Conservation (phyloP, 2,329 filamentous ascomycete genomes). For the Cephalotrichum gorgonifer region DNA sequence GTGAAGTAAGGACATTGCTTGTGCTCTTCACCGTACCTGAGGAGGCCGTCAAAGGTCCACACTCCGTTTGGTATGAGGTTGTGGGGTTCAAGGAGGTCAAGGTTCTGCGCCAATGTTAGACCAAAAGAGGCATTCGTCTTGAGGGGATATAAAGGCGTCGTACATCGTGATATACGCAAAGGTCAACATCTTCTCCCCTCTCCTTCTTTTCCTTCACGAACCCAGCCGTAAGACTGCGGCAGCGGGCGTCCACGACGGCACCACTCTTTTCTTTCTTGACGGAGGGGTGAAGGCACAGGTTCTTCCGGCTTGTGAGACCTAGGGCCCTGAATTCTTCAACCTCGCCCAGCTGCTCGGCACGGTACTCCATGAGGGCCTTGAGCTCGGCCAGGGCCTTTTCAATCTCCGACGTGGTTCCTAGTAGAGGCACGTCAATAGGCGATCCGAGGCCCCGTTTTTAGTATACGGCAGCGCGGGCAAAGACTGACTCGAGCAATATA, state of each 20-base stretch:
- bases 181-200: slow-evolving; percentile 82
- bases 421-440: background rate
- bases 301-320: slow-evolving; percentile 92
- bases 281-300: slow-evolving; percentile 88
- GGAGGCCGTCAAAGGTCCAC: slow-evolving; percentile 84
- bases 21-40: slow-evolving; percentile 84
- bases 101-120: slow-evolving; percentile 46
- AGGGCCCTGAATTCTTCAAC: slow-evolving; percentile 90
- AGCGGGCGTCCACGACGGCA: slow-evolving; percentile 85
- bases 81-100: slow-evolving; percentile 88
- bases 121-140: background rate
- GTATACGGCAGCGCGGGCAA: background rate
- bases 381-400: slow-evolving; percentile 93
- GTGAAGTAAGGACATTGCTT: slow-evolving; percentile 99
- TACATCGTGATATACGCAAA: slow-evolving; percentile 93
- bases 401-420: slow-evolving; percentile 95
- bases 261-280: slow-evolving; percentile 97
- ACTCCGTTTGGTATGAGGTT: slow-evolving; percentile 91
- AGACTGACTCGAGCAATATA: slow-evolving; percentile 79
- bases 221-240: slow-evolving; percentile 86
- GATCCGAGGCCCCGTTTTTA: background rate
- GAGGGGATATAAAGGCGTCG: slow-evolving; percentile 12
- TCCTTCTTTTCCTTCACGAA: slow-evolving; percentile 98
- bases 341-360: slow-evolving; percentile 75
- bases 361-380: slow-evolving; percentile 90